Evolutionary conservation across 2,329 filamentous ascomycete species (phyloP).

Genomic region (Magnaporthiopsis rhizophila): DNA sequence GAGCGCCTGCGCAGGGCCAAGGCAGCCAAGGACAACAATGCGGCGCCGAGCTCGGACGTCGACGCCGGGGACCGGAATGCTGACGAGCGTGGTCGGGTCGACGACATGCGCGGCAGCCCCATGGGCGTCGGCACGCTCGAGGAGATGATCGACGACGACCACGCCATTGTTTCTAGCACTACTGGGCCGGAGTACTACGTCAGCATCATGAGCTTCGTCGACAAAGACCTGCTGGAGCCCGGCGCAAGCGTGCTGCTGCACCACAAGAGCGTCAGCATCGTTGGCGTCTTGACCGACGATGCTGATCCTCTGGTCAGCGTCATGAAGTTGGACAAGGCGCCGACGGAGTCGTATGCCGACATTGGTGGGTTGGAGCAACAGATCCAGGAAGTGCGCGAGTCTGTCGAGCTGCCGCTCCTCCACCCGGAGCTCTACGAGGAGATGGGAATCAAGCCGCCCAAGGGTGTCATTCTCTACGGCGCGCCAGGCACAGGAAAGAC

Average conservation of each 20-base stretch:
- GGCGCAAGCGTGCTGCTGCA: conserved; percentile 92
- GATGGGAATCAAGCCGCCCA: conserved; percentile 99
- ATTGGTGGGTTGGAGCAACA: conserved; percentile 93
- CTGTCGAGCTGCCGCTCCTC: conserved; percentile 86
- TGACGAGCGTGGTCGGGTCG: conserved; percentile 88
- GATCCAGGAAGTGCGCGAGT: conserved; percentile 96
- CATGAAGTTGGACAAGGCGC: conserved; percentile 99
- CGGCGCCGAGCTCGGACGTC: conserved; percentile 52
- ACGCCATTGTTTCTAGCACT: conserved; percentile 95
- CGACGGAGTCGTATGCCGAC: conserved; percentile 95
- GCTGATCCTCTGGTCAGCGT: conserved; percentile 92
- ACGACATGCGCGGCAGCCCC: conserved; percentile 96
- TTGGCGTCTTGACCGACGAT: conserved; percentile 94
- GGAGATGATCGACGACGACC: conserved; percentile 98
- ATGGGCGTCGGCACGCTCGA: conserved; percentile 98
- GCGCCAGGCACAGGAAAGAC: conserved; percentile 65
- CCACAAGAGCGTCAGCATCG: conserved; percentile 96
- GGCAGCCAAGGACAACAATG: conserved; percentile 62
- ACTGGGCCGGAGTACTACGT: conserved; percentile 99
- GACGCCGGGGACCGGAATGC: conserved; percentile 83
- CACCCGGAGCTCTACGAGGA: conserved; percentile 98
- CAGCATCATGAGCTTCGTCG: conserved; percentile 99
- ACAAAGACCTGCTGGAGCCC: conserved; percentile 95
- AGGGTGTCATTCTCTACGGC: conserved; percentile 98
- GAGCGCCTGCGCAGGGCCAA: conserved; percentile 92